These are phyloP conservation scores for Cyberlindnera misumaiensis DNA, from an alignment of 805 yeast species.

Conservation along the genomic window DNA sequence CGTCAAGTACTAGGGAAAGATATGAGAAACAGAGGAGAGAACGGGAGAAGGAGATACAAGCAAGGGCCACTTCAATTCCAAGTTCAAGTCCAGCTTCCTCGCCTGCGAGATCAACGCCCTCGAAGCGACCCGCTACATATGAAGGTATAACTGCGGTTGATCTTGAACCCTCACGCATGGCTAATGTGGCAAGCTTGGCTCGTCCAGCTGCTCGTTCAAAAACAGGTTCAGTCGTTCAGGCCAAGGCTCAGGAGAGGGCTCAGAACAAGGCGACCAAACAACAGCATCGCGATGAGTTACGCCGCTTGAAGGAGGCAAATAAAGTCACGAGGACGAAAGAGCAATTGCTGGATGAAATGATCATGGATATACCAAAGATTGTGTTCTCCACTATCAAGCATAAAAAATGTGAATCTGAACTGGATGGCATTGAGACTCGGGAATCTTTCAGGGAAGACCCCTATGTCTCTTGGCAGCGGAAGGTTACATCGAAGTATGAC, in stretches of 20 bases:
- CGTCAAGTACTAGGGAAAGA: neutral
- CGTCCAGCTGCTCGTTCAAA: neutral
- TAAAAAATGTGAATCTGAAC: slow-evolving; percentile 14
- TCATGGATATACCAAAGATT: slow-evolving; percentile 32
- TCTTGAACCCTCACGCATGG: neutral
- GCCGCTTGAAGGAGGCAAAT: slow-evolving; percentile 28
- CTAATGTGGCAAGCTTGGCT: neutral
- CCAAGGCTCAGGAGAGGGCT: neutral
- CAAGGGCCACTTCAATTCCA: no score
- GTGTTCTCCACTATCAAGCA: slow-evolving; percentile 26
- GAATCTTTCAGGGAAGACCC: slow-evolving; percentile 10
- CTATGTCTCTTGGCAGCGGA: slow-evolving; percentile 43
- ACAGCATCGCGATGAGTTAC: slow-evolving; percentile 5
- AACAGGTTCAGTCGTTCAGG: neutral
- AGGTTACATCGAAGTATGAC: slow-evolving; percentile 42
- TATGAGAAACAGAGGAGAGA: neutral
- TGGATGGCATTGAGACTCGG: slow-evolving; percentile 22
- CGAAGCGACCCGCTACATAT: neutral
- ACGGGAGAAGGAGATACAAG: neutral
- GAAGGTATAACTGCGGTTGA: neutral
- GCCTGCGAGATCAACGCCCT: neutral
- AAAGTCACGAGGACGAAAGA: slow-evolving; percentile 37
- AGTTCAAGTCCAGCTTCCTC: neutral
- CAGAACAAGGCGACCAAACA: slow-evolving; percentile 4
- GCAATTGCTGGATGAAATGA: slow-evolving; percentile 45